Conservation (phyloP, 306 rosid genomes). For the Senna siamea region DNA sequence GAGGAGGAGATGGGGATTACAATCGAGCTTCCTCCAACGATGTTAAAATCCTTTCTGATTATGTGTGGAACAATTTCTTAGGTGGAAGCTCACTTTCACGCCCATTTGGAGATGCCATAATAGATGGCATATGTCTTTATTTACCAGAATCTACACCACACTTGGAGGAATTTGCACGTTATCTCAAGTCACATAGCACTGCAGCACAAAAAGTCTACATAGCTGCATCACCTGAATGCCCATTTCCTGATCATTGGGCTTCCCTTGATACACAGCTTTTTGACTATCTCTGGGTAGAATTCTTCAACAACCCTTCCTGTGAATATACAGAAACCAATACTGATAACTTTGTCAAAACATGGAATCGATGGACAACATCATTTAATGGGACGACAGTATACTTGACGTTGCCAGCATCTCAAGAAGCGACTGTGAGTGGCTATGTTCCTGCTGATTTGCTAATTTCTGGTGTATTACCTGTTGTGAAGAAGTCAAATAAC, state of each 20-base stretch:
- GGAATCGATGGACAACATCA: slow-evolving; percentile 55
- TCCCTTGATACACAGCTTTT: slow-evolving; percentile 46
- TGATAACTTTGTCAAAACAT: slow-evolving; percentile 33
- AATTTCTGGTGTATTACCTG: slow-evolving; percentile 45
- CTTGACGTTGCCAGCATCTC: slow-evolving; percentile 55
- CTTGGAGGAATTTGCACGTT: slow-evolving; percentile 43
- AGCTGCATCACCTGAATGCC: slow-evolving; percentile 59
- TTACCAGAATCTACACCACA: slow-evolving; percentile 29
- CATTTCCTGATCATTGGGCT: slow-evolving; percentile 46
- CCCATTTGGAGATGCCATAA: slow-evolving; percentile 27
- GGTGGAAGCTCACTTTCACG: slow-evolving; percentile 31
- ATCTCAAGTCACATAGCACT: slow-evolving; percentile 38
- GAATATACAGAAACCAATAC: slow-evolving; percentile 33
- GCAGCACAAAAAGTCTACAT: slow-evolving; percentile 39
- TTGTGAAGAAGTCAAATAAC: slow-evolving; percentile 37
- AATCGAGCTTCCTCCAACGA: background rate
- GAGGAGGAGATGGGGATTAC: background rate
- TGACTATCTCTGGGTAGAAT: slow-evolving; percentile 54
- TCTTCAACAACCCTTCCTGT: slow-evolving; percentile 52
- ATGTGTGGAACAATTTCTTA: slow-evolving; percentile 37
- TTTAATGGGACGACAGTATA: slow-evolving; percentile 27
- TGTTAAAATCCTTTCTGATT: slow-evolving; percentile 20
- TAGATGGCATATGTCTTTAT: slow-evolving; percentile 35
- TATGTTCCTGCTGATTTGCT: slow-evolving; percentile 48
- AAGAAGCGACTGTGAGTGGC: slow-evolving; percentile 34